Base-by-base conservation (phyloP, 2,329 filamentous ascomycete genomes). In the Aspergillus sp. region DNA sequence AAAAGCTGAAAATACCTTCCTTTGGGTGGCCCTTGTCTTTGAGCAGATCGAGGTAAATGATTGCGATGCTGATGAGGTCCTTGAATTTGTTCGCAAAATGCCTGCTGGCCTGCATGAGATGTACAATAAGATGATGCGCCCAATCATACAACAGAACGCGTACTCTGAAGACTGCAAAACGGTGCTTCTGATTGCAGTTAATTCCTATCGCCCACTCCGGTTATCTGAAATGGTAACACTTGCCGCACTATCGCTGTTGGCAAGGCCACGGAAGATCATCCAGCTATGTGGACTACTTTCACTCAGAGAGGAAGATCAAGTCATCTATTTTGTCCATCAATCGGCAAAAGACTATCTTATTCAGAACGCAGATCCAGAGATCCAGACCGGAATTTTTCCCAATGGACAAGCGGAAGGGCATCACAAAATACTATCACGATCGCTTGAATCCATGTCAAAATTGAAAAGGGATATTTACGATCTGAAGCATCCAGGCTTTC, bases 291-390 rank as follows among this genome's bases (percentile, higher is more conserved):
- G 48, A 19, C 34, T 36, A 7, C 52, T 48, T 4, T 55, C 55
- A 42, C 41, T 54, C 9, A 45, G 33, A 7, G 28, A 49, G 9
- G 42, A 44, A 12, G 44, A 49, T 9, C 27, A 43, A 10, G 41
- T 19, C 9, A 41, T 55, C 27, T 49, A 49, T 32, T 48, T 55
- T 47, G 43, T 56, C 4, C 52, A 56, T 43, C 48, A 54, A 29
- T 55, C 53, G 5, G 52, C 45, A 10, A 53, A 51, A 30, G 52
- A 56, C 29, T 56, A 43, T 43, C 38, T 56, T 36, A 26, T 46
- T 8, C 7, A 45, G 19, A 4, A 32, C 2, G 19, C 26, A 27
- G 26, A 27, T 9, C 34, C 34, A 36, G 34, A 36, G 12, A 36
- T 36, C 34, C 7, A 4, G 7, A 4, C 32, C 27, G 3, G 10